Conservation (phyloP, 306 rosid species). For the Malus asiatica region DNA sequence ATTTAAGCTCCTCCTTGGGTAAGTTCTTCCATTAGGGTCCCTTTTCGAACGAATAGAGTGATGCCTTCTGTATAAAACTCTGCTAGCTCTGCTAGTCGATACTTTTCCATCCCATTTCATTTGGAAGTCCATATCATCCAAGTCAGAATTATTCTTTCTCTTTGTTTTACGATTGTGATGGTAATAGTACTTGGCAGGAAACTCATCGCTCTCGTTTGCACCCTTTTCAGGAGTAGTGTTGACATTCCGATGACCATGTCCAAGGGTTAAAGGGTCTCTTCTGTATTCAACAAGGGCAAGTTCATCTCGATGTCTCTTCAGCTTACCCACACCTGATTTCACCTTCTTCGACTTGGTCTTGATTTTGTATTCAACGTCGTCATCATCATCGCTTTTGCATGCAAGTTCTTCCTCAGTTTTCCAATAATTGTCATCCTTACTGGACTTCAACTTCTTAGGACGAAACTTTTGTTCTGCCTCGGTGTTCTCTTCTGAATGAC, state of each 20-base stretch:
- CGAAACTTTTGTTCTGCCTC: conserved; percentile 10
- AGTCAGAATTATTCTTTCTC: conserved; percentile 26
- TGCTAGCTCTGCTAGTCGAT: conserved; percentile 24
- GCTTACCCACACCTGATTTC: conserved; percentile 23
- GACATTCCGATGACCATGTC: conserved; percentile 4
- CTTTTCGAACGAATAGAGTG: conserved; percentile 25
- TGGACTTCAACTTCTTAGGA: conserved; percentile 6
- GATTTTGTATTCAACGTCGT: conserved; percentile 24
- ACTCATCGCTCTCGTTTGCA: conserved; percentile 23
- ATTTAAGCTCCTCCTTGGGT: conserved; percentile 49
- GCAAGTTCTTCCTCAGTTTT: neutral
- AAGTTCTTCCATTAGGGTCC: conserved; percentile 20
- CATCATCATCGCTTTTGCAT: conserved; percentile 18
- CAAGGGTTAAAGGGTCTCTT: conserved; percentile 25
- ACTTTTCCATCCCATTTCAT: conserved; percentile 43
- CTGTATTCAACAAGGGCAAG: conserved; percentile 47
- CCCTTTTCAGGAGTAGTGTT: conserved; percentile 20
- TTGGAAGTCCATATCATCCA: conserved; percentile 46
- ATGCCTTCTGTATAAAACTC: conserved; percentile 15
- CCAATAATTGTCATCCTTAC: neutral
- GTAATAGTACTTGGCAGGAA: conserved; percentile 27
- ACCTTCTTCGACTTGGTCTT: conserved; percentile 8
- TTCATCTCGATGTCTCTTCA: conserved; percentile 19
- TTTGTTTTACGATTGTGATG: conserved; percentile 27
- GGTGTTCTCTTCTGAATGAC: conserved; percentile 6